Base-by-base conservation (phyloP, 1,284 basidiomycete species). In the Cutaneotrichosporon daszewskae region DNA sequence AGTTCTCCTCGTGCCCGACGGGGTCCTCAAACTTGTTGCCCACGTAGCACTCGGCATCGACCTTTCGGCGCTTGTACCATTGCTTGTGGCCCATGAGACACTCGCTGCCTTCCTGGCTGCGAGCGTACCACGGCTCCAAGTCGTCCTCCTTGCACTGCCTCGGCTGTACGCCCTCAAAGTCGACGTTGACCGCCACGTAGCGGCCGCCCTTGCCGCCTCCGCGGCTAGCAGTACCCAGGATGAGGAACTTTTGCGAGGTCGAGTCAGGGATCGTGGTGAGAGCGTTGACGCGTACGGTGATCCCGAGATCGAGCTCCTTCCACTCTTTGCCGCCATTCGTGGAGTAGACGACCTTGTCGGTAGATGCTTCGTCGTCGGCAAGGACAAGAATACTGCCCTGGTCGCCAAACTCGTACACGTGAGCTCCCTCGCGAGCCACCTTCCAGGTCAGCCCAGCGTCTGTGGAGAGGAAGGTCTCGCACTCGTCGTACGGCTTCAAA, bases 1-100 rank as follows among this genome's bases (percentile, higher is more conserved):
- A 98, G 40, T 78, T 74, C 40, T 94, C 88, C 52, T 90, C 86
- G 49, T 85, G 80, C 23, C 78, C 81, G 7, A 84, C 79, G 1
- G 89, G 89, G 60, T 94, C 90, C 25, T 77, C 74, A 72, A 87
- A 96, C 71, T 96, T 90, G 54, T 92, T 77, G 6, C 85, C 87
- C n/a, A 98, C 83, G 54, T 87, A 92, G 61, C 94, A 98, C 53
- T 90, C 75, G 2, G 84, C 87, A 51, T 86, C 79, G 0, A 80
- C 66, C 72, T 90, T 96, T 61, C 92, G 79, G 20, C 94, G 81
- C 48, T 72, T 77, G 68, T 95, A 98, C 83, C 85, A 96, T 84
- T 97, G 94, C 84, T 86, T 91, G 66, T 89, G 88, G 2, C 94
- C 94, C 88, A 98, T 92, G 19, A 98, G 71, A 70, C 94, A 98